Conservation (phyloP, 2,329 filamentous ascomycete species). For the Rutstroemia sp. region DNA sequence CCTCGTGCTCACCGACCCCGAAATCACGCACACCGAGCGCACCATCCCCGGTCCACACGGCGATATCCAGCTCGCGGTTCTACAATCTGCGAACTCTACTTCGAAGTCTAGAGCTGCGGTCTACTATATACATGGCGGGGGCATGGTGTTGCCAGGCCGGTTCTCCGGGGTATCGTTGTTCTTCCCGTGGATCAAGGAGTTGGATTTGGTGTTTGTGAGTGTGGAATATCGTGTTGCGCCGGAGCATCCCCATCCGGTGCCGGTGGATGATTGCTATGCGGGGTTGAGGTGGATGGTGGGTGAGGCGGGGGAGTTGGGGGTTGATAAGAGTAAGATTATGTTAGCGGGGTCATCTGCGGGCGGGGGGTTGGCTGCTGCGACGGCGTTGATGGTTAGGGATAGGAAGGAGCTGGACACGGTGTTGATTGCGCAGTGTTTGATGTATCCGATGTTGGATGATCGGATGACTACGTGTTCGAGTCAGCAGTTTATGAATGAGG, state of each 20-base stretch:
- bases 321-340: slow-evolving; percentile 41
- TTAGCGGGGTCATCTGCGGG: slow-evolving; percentile 50
- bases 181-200: too few relatives aligned
- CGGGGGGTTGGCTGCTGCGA: slow-evolving; percentile 47
- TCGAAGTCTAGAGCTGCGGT: too few relatives aligned
- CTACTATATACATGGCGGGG: too few relatives aligned
- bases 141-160: too few relatives aligned
- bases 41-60: too few relatives aligned
- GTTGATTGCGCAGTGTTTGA: slow-evolving; percentile 33
- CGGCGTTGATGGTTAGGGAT: slow-evolving; percentile 42
- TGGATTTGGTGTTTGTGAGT: too few relatives aligned
- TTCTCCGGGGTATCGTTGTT: too few relatives aligned
- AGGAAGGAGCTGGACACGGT: slow-evolving; percentile 20
- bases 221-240: too few relatives aligned
- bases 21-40: too few relatives aligned
- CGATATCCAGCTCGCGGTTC: too few relatives aligned
- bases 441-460: slow-evolving; percentile 38
- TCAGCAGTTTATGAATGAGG: slow-evolving; percentile 27
- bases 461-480: slow-evolving; percentile 27
- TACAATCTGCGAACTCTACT: too few relatives aligned
- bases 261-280: background rate
- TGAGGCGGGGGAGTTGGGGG: slow-evolving; percentile 27
- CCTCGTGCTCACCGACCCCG: too few relatives aligned
- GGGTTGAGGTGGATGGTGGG: background rate
- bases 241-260: background rate